Evolutionary conservation across 164 flowering plant species (phyloP), one percentile per base, ranked within the genome.

Genomic region (Vitis vinifera): DNA sequence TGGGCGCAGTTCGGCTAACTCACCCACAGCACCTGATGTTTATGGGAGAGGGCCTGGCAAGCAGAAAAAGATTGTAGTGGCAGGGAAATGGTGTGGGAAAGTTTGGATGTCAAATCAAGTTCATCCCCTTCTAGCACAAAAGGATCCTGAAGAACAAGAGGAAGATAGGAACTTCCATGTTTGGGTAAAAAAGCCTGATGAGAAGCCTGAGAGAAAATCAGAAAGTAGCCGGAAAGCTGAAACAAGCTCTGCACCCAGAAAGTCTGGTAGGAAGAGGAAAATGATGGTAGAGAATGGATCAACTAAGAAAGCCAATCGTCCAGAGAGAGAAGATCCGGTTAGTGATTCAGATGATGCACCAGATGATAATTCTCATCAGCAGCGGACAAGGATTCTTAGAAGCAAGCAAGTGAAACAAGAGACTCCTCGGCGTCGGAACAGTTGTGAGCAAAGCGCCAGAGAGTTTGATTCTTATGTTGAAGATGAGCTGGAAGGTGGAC

Each of bases 61-160:
- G 73, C 94, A 85, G 82, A 95, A 77, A 84, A 95, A 84, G 68
- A 69, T 80, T 14, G 78, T 84, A 60, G 87, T 92, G 56, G 99
- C 89, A 12, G 99, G 99, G 19, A 95, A 87, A 82, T 95, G 99
- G 99, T 95, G 99, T 68, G 99, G 99, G n/a, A 93, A 86, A 78
- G 92, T 95, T 62, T 95, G 99, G 99, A 95, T 89, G 97, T 87
- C 94, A 9, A 88, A 85, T 82, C 98, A 96, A 76, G 98, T 91
- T 66, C 98, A 93, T 69, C 97, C 93, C 8, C 80, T 85, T 73
- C 79, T 96, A 15, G 79, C 67, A 23, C 79, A 84, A 15, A 76
- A 74, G 71, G 91, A 89, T 59, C 61, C 62, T 10, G 75, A 82
- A 66, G 84, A 78, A 59, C 77, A 72, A 55, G 87, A 79, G 47